These are phyloP conservation scores for Gracilaria vermiculophylla DNA, from an alignment of 23 red algal genomes.

Conservation along the genomic window DNA sequence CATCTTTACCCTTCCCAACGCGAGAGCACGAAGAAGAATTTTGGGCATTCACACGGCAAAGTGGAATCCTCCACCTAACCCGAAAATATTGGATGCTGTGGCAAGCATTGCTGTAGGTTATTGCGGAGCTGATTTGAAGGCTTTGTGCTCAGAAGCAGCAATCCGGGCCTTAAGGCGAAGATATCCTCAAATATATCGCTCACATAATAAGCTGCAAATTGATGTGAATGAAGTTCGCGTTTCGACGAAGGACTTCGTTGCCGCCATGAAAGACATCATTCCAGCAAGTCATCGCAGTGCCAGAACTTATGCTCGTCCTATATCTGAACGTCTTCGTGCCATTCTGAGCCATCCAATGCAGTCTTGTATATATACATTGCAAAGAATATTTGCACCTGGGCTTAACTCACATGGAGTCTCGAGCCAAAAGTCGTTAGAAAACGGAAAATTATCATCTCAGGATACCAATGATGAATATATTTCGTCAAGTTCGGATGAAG, in stretches of 20 bases:
- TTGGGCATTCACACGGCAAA: constrained; percentile 86
- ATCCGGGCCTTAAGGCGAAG: constrained; percentile 75
- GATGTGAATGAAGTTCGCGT: constrained; percentile 65
- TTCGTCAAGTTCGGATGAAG: constrained; percentile 27
- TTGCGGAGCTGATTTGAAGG: constrained; percentile 83
- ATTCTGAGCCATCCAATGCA: constrained; percentile 58
- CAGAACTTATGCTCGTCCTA: constrained; percentile 67
- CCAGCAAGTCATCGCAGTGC: constrained; percentile 79
- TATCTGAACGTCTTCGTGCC: constrained; percentile 40
- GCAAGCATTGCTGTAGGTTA: constrained; percentile 79
- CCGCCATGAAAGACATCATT: constrained; percentile 74
- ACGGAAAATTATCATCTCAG: not conserved
- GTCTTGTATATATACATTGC: constrained; percentile 24
- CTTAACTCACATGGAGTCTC: not conserved
- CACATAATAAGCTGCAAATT: constrained; percentile 80
- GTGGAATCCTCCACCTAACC: constrained; percentile 54
- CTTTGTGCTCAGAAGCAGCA: constrained; percentile 87
- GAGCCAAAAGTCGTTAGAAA: not conserved
- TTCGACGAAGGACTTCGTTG: constrained; percentile 65
- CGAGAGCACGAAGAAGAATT: constrained; percentile 75
- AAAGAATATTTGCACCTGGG: constrained; percentile 50
- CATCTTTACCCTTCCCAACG: constrained; percentile 88
- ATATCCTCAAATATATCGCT: constrained; percentile 91
- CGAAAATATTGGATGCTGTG: constrained; percentile 62
- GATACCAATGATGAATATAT: constrained; percentile 3